Conservation (phyloP, 805 yeast genomes). For the Phaffomyces antillensis region DNA sequence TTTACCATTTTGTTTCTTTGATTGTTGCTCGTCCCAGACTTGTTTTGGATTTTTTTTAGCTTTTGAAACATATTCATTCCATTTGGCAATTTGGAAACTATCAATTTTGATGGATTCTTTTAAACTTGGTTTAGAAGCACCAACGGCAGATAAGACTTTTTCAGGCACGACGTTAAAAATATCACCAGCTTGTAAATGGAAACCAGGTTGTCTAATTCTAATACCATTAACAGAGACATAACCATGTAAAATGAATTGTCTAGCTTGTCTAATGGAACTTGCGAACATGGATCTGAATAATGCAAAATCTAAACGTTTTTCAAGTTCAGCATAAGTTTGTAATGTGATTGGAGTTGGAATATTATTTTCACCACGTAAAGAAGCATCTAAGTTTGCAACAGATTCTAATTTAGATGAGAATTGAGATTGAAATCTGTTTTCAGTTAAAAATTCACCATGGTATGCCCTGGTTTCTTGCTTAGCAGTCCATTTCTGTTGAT, state of each 20-base stretch:
- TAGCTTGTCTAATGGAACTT: slow-evolving; percentile 86
- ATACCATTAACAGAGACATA: slow-evolving; percentile 83
- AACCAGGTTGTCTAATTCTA: slow-evolving; percentile 70
- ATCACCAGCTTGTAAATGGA: slow-evolving; percentile 76
- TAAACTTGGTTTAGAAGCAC: slow-evolving; percentile 74
- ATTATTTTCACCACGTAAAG: slow-evolving; percentile 51
- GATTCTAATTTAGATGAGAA: slow-evolving; percentile 69
- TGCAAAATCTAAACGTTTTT: slow-evolving; percentile 85
- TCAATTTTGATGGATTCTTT: slow-evolving; percentile 63
- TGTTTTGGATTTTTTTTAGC: slow-evolving; percentile 41
- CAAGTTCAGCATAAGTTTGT: slow-evolving; percentile 85
- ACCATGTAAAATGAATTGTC: slow-evolving; percentile 77
- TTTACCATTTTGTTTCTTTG: slow-evolving; percentile 28
- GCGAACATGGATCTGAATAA: slow-evolving; percentile 91
- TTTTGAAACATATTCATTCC: slow-evolving; percentile 64
- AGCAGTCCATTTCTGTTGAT: slow-evolving; percentile 86
- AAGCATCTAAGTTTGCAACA: slow-evolving; percentile 84
- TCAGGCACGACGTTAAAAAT: slow-evolving; percentile 80
- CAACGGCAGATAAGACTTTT: slow-evolving; percentile 77
- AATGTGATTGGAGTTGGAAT: slow-evolving; percentile 72
- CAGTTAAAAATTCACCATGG: slow-evolving; percentile 92
- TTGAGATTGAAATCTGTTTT: slow-evolving; percentile 65
- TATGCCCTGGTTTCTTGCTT: slow-evolving; percentile 90
- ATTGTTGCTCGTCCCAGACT: slow-evolving; percentile 28
- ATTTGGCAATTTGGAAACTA: slow-evolving; percentile 60